phyloP scores from a whole-genome alignment of 2,329 filamentous ascomycete species.

The Coleophoma crateriformis region DNA sequence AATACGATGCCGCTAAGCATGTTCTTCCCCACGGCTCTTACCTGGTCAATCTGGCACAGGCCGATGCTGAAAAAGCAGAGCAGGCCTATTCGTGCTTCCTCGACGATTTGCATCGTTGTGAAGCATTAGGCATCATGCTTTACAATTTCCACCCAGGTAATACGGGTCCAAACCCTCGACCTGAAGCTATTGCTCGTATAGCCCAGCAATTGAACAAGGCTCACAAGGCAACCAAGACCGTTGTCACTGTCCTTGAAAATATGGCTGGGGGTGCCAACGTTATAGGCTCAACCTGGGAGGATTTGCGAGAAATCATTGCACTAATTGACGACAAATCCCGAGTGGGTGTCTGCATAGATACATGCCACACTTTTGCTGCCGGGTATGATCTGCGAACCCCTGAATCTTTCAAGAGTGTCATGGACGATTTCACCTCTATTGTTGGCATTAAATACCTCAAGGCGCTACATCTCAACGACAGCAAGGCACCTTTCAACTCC shows the following conservation, averaged over 20 bases:
- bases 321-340: constrained; percentile 74
- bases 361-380: constrained; percentile 91
- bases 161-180: constrained; percentile 60
- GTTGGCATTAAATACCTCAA: constrained; percentile 77
- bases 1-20: constrained; percentile 66
- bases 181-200: constrained; percentile 71
- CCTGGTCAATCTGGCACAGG: constrained; percentile 89
- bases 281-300: constrained; percentile 79
- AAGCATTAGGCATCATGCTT: constrained; percentile 77
- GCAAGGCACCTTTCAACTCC: constrained; percentile 80
- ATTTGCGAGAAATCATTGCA: constrained; percentile 79
- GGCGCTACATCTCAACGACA: constrained; percentile 91
- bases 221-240: constrained; percentile 67
- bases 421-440: constrained; percentile 69
- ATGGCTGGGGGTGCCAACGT: constrained; percentile 91
- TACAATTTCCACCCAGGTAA: constrained; percentile 98
- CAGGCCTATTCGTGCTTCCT: constrained; percentile 84
- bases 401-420: constrained; percentile 64
- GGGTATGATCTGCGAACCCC: constrained; percentile 84
- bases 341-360: constrained; percentile 93
- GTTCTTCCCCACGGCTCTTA: constrained; percentile 93
- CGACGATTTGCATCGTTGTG: constrained; percentile 82
- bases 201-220: constrained; percentile 78
- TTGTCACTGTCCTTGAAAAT: constrained; percentile 85
- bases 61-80: constrained; percentile 70